These are phyloP conservation scores for Abrus pulchellus DNA, from an alignment of 306 rosid species.

Conservation along the genomic window DNA sequence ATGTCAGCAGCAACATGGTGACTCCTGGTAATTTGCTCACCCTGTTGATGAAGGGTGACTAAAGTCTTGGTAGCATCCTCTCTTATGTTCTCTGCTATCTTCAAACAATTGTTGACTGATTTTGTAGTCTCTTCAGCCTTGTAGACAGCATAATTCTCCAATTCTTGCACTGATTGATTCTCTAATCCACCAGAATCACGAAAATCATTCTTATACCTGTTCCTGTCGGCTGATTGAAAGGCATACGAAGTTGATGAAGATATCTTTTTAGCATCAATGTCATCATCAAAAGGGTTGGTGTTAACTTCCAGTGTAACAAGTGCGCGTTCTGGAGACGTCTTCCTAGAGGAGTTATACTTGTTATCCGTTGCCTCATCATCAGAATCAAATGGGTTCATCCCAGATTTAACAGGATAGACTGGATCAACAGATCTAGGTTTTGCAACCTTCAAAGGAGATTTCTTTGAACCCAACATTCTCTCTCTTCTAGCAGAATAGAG, in stretches of 20 bases:
- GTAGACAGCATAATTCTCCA: constrained; percentile 84
- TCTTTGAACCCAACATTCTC: constrained; percentile 81
- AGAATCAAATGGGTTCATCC: constrained; percentile 75
- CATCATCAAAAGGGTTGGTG: constrained; percentile 85
- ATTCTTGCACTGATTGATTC: constrained; percentile 86
- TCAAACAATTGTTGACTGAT: constrained; percentile 78
- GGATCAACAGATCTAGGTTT: constrained; percentile 60
- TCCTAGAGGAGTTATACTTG: constrained; percentile 55
- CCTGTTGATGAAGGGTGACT: constrained; percentile 88
- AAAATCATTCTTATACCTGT: constrained; percentile 78
- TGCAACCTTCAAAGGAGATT: constrained; percentile 67
- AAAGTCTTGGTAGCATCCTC: constrained; percentile 90
- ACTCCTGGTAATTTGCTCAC: constrained; percentile 91
- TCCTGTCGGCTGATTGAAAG: constrained; percentile 58
- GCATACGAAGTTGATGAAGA: constrained; percentile 53
- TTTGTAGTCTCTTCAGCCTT: constrained; percentile 93
- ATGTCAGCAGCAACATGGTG: constrained; percentile 88
- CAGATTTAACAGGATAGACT: constrained; percentile 60
- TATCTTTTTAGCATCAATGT: constrained; percentile 55
- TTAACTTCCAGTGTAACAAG: constrained; percentile 53
- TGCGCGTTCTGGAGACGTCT: constrained; percentile 63
- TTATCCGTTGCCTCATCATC: constrained; percentile 55
- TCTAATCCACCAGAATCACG: constrained; percentile 85
- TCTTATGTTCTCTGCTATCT: constrained; percentile 92
- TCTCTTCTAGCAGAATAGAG: constrained; percentile 32